Evolutionary conservation across 1,284 basidiomycete genomes (phyloP).

Genomic region (Cutaneotrichosporon cavernicola): DNA sequence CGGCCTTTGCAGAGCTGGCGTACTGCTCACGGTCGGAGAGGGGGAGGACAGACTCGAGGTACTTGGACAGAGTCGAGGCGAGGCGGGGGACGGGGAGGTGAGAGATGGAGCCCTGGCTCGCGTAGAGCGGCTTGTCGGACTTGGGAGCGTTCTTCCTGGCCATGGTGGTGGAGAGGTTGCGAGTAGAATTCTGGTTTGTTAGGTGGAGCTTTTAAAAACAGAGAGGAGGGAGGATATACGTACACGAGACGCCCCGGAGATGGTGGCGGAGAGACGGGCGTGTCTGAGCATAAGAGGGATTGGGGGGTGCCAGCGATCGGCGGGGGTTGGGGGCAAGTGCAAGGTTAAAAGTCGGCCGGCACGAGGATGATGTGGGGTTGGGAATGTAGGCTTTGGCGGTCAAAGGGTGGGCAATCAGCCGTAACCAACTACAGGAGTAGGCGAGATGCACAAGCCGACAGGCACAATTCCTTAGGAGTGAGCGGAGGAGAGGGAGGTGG

Average conservation of each 20-base stretch:
- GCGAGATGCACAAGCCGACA: too few relatives aligned
- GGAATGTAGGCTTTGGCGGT: not conserved
- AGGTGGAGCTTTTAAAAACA: slow-evolving; percentile 1
- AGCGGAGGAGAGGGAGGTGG: too few relatives aligned
- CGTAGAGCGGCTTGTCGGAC: slow-evolving; percentile 63
- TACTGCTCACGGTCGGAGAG: slow-evolving; percentile 67
- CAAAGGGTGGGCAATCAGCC: not conserved
- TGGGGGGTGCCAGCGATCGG: not conserved
- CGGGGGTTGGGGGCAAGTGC: not conserved
- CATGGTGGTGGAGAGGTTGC: slow-evolving; percentile 16
- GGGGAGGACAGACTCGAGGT: slow-evolving; percentile 77
- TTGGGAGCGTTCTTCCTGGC: slow-evolving; percentile 18
- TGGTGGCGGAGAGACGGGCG: slow-evolving; percentile 1
- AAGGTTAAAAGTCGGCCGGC: not conserved
- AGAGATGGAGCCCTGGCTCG: slow-evolving; percentile 76
- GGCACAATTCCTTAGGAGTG: too few relatives aligned
- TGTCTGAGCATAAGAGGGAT: not conserved
- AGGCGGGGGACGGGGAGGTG: slow-evolving; percentile 79
- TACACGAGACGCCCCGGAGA: slow-evolving; percentile 14
- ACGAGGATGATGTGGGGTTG: not conserved
- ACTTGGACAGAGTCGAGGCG: slow-evolving; percentile 75
- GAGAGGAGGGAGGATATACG: not conserved
- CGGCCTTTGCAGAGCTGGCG: slow-evolving; percentile 61
- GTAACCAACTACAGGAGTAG: not conserved
- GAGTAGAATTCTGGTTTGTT: slow-evolving; percentile 13